A percentile compares a stretch with the other conserved stretches of the same genome.
Conservation (phyloP, 352 stramenopile species). For the Hyaloperonospora arabidopsidis region DNA sequence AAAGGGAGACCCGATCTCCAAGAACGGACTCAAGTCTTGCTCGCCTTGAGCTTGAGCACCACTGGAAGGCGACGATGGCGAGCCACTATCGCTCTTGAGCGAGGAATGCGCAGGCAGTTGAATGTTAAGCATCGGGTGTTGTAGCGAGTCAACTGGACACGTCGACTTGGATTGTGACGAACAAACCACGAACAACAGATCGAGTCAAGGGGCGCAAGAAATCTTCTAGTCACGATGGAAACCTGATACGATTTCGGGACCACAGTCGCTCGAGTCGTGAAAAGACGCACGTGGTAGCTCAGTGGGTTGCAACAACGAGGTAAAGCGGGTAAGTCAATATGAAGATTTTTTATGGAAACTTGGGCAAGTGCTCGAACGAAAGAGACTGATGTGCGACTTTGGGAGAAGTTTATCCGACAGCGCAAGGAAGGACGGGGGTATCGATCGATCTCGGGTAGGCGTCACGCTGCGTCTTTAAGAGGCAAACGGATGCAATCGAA, state of each 20-base stretch:
- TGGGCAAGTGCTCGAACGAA: no score
- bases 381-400: no score
- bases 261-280: slow-evolving; percentile 12
- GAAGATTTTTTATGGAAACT: no score
- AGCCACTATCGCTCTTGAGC: slow-evolving; percentile 25
- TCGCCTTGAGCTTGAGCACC: slow-evolving; percentile 19
- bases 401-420: no score
- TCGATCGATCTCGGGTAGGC: no score
- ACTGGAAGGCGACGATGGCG: slow-evolving; percentile 28
- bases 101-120: slow-evolving; percentile 29
- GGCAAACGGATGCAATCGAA: no score
- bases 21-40: slow-evolving; percentile 25
- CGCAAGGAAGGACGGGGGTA: no score
- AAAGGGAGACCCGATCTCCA: slow-evolving; percentile 71
- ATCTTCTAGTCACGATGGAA: slow-evolving; percentile 13
- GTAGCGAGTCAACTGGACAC: slow-evolving; percentile 2
- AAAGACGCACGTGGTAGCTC: slow-evolving; percentile 13
- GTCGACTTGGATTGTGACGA: slow-evolving; percentile 22
- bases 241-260: slow-evolving; percentile 23
- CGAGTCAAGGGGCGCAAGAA: neutral
- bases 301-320: no score
- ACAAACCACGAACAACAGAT: neutral
- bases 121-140: slow-evolving; percentile 35
- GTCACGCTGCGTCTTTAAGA: no score
- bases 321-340: no score